Evolutionary conservation across 169 alveolate species (phyloP).

Genomic region (Eimeria falciformis): DNA sequence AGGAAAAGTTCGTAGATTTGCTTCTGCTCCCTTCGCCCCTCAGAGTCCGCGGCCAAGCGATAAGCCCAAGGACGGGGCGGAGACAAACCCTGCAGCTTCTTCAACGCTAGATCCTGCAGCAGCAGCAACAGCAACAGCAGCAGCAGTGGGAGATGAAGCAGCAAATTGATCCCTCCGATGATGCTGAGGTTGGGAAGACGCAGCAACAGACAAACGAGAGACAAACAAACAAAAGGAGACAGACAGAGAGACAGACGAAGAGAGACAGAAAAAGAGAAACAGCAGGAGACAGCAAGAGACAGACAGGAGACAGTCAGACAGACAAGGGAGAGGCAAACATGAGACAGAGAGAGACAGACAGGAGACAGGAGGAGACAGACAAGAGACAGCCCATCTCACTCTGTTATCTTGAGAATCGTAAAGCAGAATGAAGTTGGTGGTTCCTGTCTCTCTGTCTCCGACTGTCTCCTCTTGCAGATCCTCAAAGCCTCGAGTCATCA

Average conservation of each 20-base stretch:
- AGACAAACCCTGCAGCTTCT: conserved; percentile 38
- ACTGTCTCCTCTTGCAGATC: background rate
- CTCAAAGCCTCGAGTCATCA: conserved; percentile 46
- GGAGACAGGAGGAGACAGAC: no score
- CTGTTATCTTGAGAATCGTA: conserved; percentile 12
- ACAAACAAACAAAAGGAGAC: no score
- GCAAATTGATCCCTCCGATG: no score
- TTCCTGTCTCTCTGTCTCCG: background rate
- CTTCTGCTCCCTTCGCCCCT: conserved; percentile 31
- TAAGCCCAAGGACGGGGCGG: conserved; percentile 29
- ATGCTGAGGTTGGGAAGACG: no score
- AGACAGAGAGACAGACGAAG: no score
- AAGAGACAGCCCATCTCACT: no score
- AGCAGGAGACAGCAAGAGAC: no score
- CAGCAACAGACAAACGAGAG: no score
- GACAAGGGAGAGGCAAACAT: no score
- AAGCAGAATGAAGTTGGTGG: background rate
- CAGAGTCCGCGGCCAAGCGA: conserved; percentile 16
- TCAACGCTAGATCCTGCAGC: conserved; percentile 62
- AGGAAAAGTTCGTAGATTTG: conserved; percentile 60
- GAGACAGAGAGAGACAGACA: no score
- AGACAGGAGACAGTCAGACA: no score
- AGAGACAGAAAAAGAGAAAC: no score
- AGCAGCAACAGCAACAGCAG: conserved; percentile 15
- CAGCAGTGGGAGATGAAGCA: background rate